Conservation (phyloP, 2,329 filamentous ascomycete genomes). For the Pyrenophora seminiperda region DNA sequence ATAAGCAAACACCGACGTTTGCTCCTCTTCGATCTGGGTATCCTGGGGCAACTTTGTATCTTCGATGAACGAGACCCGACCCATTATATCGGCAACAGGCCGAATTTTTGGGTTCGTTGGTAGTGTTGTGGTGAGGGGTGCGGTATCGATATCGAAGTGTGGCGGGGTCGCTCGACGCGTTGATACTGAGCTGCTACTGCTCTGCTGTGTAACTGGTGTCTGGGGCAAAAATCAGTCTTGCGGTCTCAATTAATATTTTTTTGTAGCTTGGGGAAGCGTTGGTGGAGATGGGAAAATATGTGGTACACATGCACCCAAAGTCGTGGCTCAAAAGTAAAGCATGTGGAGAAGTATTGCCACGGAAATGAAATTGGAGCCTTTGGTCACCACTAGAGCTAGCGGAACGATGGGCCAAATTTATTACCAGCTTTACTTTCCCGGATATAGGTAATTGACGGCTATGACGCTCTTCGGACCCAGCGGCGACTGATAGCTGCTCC, state of each 20-base stretch:
- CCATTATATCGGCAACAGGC: conserved; percentile 61
- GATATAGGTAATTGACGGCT: conserved; percentile 24
- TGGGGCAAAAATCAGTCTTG: conserved; percentile 20
- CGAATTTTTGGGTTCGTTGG: conserved; percentile 45
- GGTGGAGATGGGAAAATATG: not conserved
- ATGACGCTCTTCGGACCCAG: conserved; percentile 31
- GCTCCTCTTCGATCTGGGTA: conserved; percentile 61
- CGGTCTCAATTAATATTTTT: not conserved
- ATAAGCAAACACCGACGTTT: conserved; percentile 77
- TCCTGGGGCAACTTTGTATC: conserved; percentile 56
- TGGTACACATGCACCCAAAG: conserved; percentile 8
- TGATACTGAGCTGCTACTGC: conserved; percentile 32
- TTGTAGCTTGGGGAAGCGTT: not conserved
- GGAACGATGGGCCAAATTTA: conserved; percentile 22
- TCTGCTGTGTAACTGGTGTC: conserved; percentile 27
- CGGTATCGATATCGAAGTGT: conserved; percentile 28
- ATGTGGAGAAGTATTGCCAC: conserved; percentile 14
- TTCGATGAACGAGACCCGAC: conserved; percentile 58
- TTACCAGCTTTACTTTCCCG: conserved; percentile 26
- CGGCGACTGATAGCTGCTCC: conserved; percentile 35
- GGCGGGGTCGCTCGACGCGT: conserved; percentile 33
- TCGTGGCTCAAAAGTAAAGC: conserved; percentile 28
- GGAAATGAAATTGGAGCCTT: conserved; percentile 13
- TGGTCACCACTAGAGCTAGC: conserved; percentile 17
- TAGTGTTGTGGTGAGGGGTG: conserved; percentile 13